Evolutionary conservation across 768 basidiomycete genomes (phyloP), one percentile per base, ranked within the genome.

Genomic region (Leccinum imitatum): DNA sequence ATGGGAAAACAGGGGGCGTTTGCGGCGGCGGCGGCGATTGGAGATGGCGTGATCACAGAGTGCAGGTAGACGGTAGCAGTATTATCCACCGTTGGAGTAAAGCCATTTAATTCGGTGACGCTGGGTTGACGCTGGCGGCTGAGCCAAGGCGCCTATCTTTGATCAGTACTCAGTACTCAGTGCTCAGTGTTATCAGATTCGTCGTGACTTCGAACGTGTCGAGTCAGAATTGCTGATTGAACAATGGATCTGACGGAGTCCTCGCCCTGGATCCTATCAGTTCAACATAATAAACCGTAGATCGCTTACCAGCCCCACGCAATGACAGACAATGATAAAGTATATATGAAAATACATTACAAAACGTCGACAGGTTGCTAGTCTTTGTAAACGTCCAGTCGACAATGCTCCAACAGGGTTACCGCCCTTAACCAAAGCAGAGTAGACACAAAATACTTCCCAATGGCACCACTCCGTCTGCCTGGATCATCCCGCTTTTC

Each of bases 401-500:
- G 4, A 30, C 21, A 19, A 9, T 8, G 31, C 47, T 19, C 25
- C 17, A 57, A 25, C 50, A 63, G 19, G 21, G 53, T 17, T 54
- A 61, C 39, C 25, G 6, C 27, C 33, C 46, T 53, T 53, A 51
- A 37, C 50, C n/a, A 5, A 56, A 17, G 15, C 17, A 68, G 30
- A 15, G 47, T 53, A 2, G 69, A 64, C 51, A 59, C 27, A 44
- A 71, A 13, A 58, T 59, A 64, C 37, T 54, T 56, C 65, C 67
- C 60, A 21, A 61, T 10, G 39, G 39, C 54, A 62, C 60, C 61
- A 47, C 25, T 52, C 64, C 64, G 59, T 31, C 67, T 57, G 41
- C 47, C 58, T 14, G 23, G 3, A 23, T 58, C 30, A 3, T 23
- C 58, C 9, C 19, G 61, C 33, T 44, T 53, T 50, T 50, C 54